A percentile compares a stretch with the other conserved stretches of the same genome.
Evolutionary conservation across 1,284 basidiomycete genomes (phyloP).

Genomic region (Tetrapyrgos nigripes): DNA sequence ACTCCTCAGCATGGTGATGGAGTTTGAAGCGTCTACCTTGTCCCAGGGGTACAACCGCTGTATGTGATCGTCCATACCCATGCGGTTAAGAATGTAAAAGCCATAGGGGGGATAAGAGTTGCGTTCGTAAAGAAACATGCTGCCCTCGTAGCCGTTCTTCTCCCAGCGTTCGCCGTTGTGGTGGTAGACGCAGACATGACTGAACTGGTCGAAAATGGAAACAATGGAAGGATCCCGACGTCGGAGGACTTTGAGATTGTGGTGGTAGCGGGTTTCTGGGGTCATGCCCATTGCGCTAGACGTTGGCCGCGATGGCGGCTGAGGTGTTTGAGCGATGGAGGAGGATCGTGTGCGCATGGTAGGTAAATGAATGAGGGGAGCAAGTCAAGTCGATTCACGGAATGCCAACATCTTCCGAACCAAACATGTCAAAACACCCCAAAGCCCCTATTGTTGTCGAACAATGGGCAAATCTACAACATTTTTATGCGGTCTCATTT

Average conservation of each 20-base stretch:
- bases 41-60: slow-evolving; percentile 83
- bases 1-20: slow-evolving; percentile 78
- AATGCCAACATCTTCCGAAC: neutral
- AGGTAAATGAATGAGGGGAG: neutral
- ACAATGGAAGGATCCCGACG: slow-evolving; percentile 82
- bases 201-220: slow-evolving; percentile 85
- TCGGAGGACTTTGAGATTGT: slow-evolving; percentile 85
- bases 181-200: slow-evolving; percentile 83
- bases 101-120: slow-evolving; percentile 82
- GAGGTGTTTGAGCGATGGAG: neutral
- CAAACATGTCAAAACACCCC: neutral
- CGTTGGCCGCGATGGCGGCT: neutral
- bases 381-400: neutral
- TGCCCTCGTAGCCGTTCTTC: slow-evolving; percentile 87
- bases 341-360: neutral
- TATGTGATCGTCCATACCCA: slow-evolving; percentile 85
- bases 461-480: too few relatives aligned
- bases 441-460: too few relatives aligned
- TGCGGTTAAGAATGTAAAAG: slow-evolving; percentile 87
- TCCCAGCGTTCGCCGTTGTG: slow-evolving; percentile 77
- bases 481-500: too few relatives aligned
- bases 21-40: slow-evolving; percentile 68
- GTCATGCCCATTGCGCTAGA: slow-evolving; percentile 49
- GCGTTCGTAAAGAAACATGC: slow-evolving; percentile 88
- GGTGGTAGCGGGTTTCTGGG: slow-evolving; percentile 64